These are phyloP conservation scores for Myxozyma vanderwaltii DNA, from an alignment of 805 yeast genomes.

Conservation along the genomic window DNA sequence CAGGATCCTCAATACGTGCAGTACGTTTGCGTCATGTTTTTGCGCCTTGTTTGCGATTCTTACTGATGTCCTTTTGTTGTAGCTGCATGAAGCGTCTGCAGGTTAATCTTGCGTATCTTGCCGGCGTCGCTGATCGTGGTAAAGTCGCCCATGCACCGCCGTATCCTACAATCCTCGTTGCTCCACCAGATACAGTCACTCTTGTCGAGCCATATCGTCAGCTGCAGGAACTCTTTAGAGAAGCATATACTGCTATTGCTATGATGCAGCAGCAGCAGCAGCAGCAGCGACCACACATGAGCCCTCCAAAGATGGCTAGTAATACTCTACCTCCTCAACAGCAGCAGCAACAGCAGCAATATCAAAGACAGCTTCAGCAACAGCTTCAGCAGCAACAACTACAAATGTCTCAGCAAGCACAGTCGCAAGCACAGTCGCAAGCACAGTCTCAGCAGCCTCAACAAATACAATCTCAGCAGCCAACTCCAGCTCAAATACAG, in stretches of 20 bases:
- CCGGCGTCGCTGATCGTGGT: constrained; percentile 39
- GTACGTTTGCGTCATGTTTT: constrained; percentile 1
- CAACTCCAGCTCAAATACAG: constrained; percentile 35
- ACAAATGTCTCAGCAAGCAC: constrained; percentile 38
- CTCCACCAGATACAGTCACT: constrained; percentile 40
- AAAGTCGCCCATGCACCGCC: constrained; percentile 30
- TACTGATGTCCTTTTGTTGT: neutral
- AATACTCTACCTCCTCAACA: constrained; percentile 5
- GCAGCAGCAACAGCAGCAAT: constrained; percentile 28
- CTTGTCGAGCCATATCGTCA: constrained; percentile 40
- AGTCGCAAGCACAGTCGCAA: constrained; percentile 18
- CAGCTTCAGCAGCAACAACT: constrained; percentile 41
- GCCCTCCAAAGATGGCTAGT: constrained; percentile 7
- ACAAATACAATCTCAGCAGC: constrained; percentile 33
- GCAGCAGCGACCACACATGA: constrained; percentile 24
- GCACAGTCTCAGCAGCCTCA: constrained; percentile 22
- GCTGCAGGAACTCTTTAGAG: constrained; percentile 41
- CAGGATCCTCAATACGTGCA: constrained; percentile 32
- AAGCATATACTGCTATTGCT: constrained; percentile 32
- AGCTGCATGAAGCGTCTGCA: constrained; percentile 43
- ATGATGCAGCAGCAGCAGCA: constrained; percentile 32
- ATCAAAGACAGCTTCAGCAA: constrained; percentile 32
- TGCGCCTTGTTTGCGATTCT: too few species aligned
- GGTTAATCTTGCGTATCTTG: constrained; percentile 43
- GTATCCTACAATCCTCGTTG: constrained; percentile 41